Conservation (phyloP, 257 asterid genomes). For the Gentiana dahurica region DNA sequence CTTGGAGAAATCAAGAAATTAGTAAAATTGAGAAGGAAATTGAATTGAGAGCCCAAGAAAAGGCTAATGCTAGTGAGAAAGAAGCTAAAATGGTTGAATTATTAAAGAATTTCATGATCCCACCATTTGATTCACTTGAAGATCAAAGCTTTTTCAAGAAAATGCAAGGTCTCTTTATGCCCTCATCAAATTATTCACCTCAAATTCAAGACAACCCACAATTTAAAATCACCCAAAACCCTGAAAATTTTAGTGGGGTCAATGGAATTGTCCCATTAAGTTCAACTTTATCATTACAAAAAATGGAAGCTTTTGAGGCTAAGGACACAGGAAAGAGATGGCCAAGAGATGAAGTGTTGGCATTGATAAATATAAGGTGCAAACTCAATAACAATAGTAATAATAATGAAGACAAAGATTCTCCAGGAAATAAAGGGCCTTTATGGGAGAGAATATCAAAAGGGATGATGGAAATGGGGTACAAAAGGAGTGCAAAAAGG, state of each 20-base stretch:
- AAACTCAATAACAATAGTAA: slow-evolving; percentile 12
- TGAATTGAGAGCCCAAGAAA: slow-evolving; percentile 39
- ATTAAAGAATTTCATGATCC: slow-evolving; percentile 29
- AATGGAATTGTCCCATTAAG: slow-evolving; percentile 1
- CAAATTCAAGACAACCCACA: slow-evolving; percentile 12
- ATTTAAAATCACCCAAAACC: slow-evolving; percentile 1
- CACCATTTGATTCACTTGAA: slow-evolving; percentile 2
- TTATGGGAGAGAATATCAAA: slow-evolving; percentile 76
- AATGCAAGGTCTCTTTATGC: slow-evolving; percentile 16
- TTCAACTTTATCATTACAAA: background rate
- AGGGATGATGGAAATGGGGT: slow-evolving; percentile 66
- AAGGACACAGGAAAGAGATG: slow-evolving; percentile 41
- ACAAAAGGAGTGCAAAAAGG: slow-evolving; percentile 62
- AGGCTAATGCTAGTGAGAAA: slow-evolving; percentile 34
- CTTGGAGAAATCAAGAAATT: slow-evolving; percentile 47
- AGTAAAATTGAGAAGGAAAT: slow-evolving; percentile 30
- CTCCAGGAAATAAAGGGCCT: slow-evolving; percentile 37
- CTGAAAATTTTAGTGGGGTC: slow-evolving; percentile 10
- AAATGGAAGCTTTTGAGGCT: slow-evolving; percentile 9
- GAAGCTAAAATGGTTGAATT: slow-evolving; percentile 43
- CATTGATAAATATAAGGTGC: slow-evolving; percentile 60
- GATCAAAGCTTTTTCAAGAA: slow-evolving; percentile 11
- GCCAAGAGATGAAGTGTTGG: slow-evolving; percentile 76
- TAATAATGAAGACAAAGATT: slow-evolving; percentile 6
- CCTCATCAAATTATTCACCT: slow-evolving; percentile 3